phyloP scores from a whole-genome alignment of 2,329 filamentous ascomycete genomes.

The Arthrobotrys megalospora region DNA sequence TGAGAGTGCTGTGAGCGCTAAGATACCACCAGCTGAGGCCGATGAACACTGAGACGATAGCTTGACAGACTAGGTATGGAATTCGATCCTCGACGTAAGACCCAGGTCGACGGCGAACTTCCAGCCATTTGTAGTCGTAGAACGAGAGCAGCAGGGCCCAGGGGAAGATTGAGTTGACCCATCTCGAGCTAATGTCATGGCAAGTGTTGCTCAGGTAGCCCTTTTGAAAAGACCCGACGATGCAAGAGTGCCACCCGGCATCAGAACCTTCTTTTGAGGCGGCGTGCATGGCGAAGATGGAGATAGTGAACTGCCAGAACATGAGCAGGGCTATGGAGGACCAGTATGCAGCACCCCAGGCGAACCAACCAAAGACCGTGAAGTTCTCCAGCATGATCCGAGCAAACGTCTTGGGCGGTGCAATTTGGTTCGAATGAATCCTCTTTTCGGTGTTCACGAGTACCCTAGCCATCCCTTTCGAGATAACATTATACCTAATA shows the following conservation, averaged over 20 bases:
- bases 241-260: conserved; percentile 30
- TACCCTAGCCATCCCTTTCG: conserved; percentile 78
- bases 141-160: conserved; percentile 48
- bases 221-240: conserved; percentile 16
- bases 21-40: conserved; percentile 56
- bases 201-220: conserved; percentile 38
- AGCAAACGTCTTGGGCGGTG: conserved; percentile 25
- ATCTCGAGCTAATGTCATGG: conserved; percentile 40
- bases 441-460: conserved; percentile 57
- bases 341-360: conserved; percentile 52
- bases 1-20: conserved; percentile 21
- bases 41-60: conserved; percentile 36
- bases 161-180: conserved; percentile 47
- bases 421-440: conserved; percentile 37
- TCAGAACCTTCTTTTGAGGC: conserved; percentile 6
- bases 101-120: conserved; percentile 45
- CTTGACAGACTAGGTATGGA: conserved; percentile 50
- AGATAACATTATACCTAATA: conserved; percentile 84
- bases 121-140: conserved; percentile 57
- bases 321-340: conserved; percentile 39
- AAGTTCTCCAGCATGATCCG: conserved; percentile 22
- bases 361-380: conserved; percentile 44
- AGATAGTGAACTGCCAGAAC: conserved; percentile 56
- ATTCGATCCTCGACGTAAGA: conserved; percentile 52
- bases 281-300: conserved; percentile 37